Percentiles rank a stretch among this genome's conserved stretches.
phyloP scores from a whole-genome alignment of 1,284 basidiomycete species.

The Trichosporon inkin region DNA sequence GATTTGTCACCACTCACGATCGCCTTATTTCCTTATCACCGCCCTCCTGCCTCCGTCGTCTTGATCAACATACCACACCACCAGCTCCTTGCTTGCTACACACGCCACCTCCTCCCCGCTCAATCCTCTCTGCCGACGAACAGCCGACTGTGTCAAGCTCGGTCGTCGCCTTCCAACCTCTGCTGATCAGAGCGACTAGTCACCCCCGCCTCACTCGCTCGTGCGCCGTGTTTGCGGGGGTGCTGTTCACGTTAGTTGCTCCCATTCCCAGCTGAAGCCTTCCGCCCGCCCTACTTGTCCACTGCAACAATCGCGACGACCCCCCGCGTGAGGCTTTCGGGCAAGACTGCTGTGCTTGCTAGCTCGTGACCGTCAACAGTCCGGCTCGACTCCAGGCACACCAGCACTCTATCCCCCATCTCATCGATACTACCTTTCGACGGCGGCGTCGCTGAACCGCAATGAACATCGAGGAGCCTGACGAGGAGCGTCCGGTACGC shows the following conservation, averaged over 20 bases:
- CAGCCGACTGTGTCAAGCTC: neutral
- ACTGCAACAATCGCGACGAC: neutral
- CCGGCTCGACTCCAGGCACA: slow-evolving; percentile 12
- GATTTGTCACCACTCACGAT: too few relatives aligned
- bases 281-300: neutral
- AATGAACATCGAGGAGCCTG: neutral
- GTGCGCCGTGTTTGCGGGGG: slow-evolving; percentile 8
- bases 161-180: neutral
- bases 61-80: neutral
- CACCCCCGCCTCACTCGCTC: slow-evolving; percentile 5
- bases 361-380: slow-evolving; percentile 14
- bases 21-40: too few relatives aligned
- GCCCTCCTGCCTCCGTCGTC: too few relatives aligned
- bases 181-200: neutral
- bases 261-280: neutral
- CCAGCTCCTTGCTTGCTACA: neutral
- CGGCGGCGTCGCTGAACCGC: neutral
- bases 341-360: too few relatives aligned
- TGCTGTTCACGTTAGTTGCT: neutral
- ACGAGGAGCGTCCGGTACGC: slow-evolving; percentile 1
- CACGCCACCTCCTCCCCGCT: neutral
- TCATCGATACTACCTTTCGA: neutral
- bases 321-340: too few relatives aligned
- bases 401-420: neutral
- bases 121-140: neutral